Conservation (phyloP, 768 basidiomycete genomes). For the Tylopilus rubrobrunneus region DNA sequence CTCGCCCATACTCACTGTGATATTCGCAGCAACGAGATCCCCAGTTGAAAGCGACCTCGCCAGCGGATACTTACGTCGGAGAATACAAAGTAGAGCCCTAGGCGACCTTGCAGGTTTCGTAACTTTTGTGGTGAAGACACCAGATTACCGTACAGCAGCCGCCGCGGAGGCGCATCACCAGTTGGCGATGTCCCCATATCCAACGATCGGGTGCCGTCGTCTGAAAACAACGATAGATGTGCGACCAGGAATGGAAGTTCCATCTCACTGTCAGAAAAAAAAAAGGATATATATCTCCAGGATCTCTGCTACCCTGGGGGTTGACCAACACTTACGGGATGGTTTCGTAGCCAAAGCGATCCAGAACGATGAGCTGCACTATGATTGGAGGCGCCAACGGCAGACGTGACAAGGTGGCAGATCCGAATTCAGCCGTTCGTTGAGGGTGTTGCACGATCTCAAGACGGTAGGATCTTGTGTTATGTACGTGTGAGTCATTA, state of each 20-base stretch:
- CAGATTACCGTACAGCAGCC: conserved; percentile 79
- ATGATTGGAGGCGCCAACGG: conserved; percentile 84
- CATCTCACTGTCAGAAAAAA: conserved; percentile 54
- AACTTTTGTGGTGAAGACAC: conserved; percentile 79
- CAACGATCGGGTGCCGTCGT: conserved; percentile 58
- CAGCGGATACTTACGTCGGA: conserved; percentile 85
- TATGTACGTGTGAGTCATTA: conserved; percentile 16
- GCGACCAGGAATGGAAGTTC: conserved; percentile 88
- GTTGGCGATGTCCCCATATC: conserved; percentile 59
- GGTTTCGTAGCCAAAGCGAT: conserved; percentile 64
- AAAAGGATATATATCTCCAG: conserved; percentile 20
- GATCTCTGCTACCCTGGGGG: conserved; percentile 15
- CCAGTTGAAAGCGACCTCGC: conserved; percentile 72
- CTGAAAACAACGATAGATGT: conserved; percentile 71
- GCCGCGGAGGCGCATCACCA: conserved; percentile 43
- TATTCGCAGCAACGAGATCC: conserved; percentile 68
- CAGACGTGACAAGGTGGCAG: conserved; percentile 68
- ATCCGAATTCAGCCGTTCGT: conserved; percentile 78
- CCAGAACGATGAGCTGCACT: conserved; percentile 72
- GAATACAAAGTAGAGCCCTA: conserved; percentile 85
- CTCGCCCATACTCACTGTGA: conserved; percentile 55
- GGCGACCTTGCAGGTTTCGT: conserved; percentile 74
- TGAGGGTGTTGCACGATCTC: conserved; percentile 84
- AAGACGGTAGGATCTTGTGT: conserved; percentile 65
- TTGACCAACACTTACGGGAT: conserved; percentile 62